These are phyloP conservation scores for Penicillium palitans DNA, from an alignment of 2,329 filamentous ascomycete species.

Conservation along the genomic window DNA sequence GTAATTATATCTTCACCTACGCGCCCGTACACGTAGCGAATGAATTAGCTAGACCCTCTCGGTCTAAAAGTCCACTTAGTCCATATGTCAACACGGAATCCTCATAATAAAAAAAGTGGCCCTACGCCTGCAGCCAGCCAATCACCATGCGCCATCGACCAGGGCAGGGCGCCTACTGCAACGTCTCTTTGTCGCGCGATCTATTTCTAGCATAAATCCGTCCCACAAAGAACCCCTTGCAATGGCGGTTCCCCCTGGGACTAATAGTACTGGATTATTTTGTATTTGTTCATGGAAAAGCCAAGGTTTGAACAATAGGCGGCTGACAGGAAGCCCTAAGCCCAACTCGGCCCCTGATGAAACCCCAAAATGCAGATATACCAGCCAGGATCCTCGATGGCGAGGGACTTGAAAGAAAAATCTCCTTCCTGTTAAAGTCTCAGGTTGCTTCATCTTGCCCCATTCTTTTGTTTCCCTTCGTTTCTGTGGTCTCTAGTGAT, in stretches of 20 bases:
- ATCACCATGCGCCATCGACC: slow-evolving; percentile 9
- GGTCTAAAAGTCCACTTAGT: not conserved
- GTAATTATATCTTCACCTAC: not conserved
- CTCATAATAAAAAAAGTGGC: slow-evolving; percentile 6
- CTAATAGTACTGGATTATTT: not conserved
- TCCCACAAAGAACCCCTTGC: slow-evolving; percentile 16
- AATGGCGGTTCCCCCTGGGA: not conserved
- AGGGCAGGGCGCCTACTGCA: slow-evolving; percentile 13
- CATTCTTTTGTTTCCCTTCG: slow-evolving; percentile 7
- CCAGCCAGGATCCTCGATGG: slow-evolving; percentile 1
- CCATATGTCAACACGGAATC: slow-evolving; percentile 1
- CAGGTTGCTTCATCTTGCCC: slow-evolving; percentile 10
- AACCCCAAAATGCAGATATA: slow-evolving; percentile 7
- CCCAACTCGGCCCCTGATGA: not conserved
- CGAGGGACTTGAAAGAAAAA: not conserved
- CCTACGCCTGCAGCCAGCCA: slow-evolving; percentile 3
- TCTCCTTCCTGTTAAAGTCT: slow-evolving; percentile 2
- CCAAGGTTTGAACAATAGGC: slow-evolving; percentile 4
- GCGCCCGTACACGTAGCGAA: slow-evolving; percentile 1
- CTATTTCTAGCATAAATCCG: slow-evolving; percentile 13
- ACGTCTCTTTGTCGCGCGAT: slow-evolving; percentile 14
- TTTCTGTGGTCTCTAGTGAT: not conserved
- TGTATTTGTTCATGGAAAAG: not conserved
- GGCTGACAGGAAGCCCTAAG: slow-evolving; percentile 7
- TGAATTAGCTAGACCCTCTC: not conserved